Percentiles rank a stretch among this genome's conserved stretches.
These are phyloP conservation scores for Ceratobasidium sp. DNA, from an alignment of 1,284 basidiomycete species.

Conservation along the genomic window DNA sequence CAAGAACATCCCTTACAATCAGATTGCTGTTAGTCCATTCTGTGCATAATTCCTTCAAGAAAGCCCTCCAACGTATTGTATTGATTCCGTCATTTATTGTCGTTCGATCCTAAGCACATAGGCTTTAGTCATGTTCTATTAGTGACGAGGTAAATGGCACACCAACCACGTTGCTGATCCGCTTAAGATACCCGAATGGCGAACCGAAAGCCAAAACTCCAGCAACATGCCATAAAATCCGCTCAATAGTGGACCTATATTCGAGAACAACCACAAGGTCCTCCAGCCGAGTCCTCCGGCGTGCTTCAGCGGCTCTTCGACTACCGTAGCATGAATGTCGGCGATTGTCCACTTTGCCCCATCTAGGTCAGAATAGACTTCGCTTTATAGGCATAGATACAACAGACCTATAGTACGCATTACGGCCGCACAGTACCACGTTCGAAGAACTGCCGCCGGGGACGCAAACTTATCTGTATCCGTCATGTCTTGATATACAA, in stretches of 20 bases:
- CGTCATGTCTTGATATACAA: background rate
- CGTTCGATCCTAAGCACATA: background rate
- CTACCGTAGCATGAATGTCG: background rate
- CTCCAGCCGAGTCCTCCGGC: background rate
- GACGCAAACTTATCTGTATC: background rate
- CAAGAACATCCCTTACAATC: background rate
- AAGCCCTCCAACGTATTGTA: background rate
- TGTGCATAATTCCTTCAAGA: background rate
- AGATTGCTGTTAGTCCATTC: conserved; percentile 9
- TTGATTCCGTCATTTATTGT: background rate
- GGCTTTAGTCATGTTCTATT: background rate
- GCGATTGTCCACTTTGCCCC: no score
- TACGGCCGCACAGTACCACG: conserved; percentile 5
- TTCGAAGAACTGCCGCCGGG: background rate
- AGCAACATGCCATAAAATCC: background rate
- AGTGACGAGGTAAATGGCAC: no score
- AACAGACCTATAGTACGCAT: background rate
- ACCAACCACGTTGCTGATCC: conserved; percentile 6
- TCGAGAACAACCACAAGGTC: background rate
- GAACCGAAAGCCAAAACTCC: background rate
- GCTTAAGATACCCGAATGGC: no score
- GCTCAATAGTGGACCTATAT: background rate
- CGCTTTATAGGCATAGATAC: background rate
- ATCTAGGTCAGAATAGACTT: no score
- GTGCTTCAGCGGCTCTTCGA: background rate